Evolutionary conservation across 2,329 filamentous ascomycete species (phyloP).

Genomic region (Monilinia aucupariae): DNA sequence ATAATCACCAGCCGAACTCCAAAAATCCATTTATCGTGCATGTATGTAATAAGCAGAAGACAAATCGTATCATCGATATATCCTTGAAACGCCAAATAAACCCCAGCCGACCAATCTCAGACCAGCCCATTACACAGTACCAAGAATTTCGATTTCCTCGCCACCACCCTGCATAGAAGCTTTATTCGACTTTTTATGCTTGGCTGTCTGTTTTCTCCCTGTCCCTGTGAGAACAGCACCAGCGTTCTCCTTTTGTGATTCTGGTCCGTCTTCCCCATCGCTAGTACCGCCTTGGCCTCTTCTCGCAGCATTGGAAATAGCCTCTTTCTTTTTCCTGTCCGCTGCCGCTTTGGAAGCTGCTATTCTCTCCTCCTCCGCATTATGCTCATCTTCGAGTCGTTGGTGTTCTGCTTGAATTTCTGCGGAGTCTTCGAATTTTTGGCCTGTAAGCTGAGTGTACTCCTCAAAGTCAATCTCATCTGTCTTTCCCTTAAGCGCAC

Average conservation of each 20-base stretch:
- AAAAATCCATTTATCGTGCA: neutral
- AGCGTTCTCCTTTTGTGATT: conserved; percentile 16
- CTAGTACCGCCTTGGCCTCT: conserved; percentile 18
- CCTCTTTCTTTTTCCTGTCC: conserved; percentile 30
- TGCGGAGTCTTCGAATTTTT: conserved; percentile 51
- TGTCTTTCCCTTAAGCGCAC: conserved; percentile 57
- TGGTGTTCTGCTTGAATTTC: conserved; percentile 50
- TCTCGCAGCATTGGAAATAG: conserved; percentile 24
- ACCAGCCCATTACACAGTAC: conserved; percentile 9
- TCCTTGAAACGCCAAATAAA: conserved; percentile 2
- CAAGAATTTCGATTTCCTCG: conserved; percentile 32
- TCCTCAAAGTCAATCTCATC: conserved; percentile 56
- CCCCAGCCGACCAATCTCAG: neutral
- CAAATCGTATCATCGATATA: neutral
- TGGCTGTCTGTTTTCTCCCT: conserved; percentile 20
- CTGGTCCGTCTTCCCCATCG: conserved; percentile 21
- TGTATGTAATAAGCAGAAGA: neutral
- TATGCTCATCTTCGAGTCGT: conserved; percentile 41
- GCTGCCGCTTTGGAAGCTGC: conserved; percentile 37
- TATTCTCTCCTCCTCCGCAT: conserved; percentile 44
- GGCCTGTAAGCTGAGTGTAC: conserved; percentile 50
- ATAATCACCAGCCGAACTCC: conserved; percentile 13
- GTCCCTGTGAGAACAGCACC: neutral
- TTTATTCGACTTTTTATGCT: conserved; percentile 32
- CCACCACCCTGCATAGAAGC: conserved; percentile 27